Evolutionary conservation across 2,329 filamentous ascomycete genomes (phyloP), one percentile per base, ranked within the genome.

Genomic region (Penicillium crustosum): DNA sequence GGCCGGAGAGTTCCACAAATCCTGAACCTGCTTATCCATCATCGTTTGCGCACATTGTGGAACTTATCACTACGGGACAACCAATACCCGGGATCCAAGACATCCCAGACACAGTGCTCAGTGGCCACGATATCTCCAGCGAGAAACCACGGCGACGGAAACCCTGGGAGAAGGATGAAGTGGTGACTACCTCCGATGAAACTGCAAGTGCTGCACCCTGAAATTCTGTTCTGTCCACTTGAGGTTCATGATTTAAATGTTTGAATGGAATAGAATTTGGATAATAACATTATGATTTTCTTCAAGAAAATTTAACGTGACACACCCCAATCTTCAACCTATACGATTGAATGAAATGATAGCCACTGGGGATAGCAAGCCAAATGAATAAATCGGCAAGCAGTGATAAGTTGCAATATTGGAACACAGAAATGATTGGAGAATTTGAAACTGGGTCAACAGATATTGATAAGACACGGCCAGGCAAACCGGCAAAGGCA

Each of bases 71-170:
- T 25, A 87, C 86, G 29, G 91, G 91, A 53, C 86, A 91, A 66
- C 88, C 90, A 0, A 89, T 97, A 43, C 91, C 92, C 1, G 93
- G 93, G 0, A 95, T 97, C 68, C 87, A 87, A 65, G 86, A 96
- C 62, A 93, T 97, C 53, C 91, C 93, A 5, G 85, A 91, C 64
- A 94, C 88, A 0, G 80, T 96, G 6, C 80, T 93, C 21, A 81
- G 86, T 53, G 88, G 89, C 5, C 84, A 90, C 59, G 88, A 89
- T 59, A 83, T 82, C 23, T 73, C 79, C 49, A 79, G 80, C 53
- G 78, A 77, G n/a, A 80, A 79, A 23, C 69, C 77, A n/a, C 79
- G 75, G 64, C 79, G 86, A 65, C 81, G 76, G 69, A 89, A 89
- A 75, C 93, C 93, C 1, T 97, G 93, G 93, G 93, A 96, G 77